Evolutionary conservation across 1,284 basidiomycete species (phyloP).

Genomic region (Cryptococcus maquisensis): DNA sequence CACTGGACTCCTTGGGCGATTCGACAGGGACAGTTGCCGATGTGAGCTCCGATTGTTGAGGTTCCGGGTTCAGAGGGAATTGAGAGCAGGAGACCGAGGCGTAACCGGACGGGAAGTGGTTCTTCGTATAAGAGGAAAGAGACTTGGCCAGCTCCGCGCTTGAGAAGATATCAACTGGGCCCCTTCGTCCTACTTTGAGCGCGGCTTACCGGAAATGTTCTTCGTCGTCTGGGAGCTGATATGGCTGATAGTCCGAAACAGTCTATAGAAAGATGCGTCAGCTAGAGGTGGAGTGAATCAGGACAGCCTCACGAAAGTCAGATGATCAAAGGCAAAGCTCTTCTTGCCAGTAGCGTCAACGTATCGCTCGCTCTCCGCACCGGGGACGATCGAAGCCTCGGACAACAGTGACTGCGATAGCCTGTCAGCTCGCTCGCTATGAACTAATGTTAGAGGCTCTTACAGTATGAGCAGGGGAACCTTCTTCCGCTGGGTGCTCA

Average conservation of each 20-base stretch:
- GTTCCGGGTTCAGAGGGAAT: conserved; percentile 20
- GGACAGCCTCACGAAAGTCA: conserved; percentile 59
- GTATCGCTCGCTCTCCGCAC: conserved; percentile 58
- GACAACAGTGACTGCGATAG: conserved; percentile 36
- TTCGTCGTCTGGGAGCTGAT: conserved; percentile 60
- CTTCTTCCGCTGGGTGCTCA: conserved; percentile 51
- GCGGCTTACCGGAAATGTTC: conserved; percentile 67
- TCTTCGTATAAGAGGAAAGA: conserved; percentile 63
- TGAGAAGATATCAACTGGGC: not conserved
- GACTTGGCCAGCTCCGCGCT: conserved; percentile 67
- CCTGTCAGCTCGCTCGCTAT: not conserved
- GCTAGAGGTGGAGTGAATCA: not conserved
- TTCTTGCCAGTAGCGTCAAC: conserved; percentile 72
- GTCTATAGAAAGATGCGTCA: conserved; percentile 55
- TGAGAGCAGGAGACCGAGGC: conserved; percentile 59
- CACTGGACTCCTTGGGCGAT: conserved; percentile 1
- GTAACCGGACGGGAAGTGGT: conserved; percentile 73
- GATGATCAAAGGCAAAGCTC: conserved; percentile 75
- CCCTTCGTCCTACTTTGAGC: not conserved
- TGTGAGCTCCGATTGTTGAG: conserved; percentile 20
- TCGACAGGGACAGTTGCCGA: conserved; percentile 3
- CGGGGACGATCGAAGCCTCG: conserved; percentile 31
- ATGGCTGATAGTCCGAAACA: conserved; percentile 64
- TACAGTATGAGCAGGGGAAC: conserved; percentile 24
- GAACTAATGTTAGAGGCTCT: conserved; percentile 2